phyloP scores from a whole-genome alignment of 169 alveolate species.

The Eimeria tenella region DNA sequence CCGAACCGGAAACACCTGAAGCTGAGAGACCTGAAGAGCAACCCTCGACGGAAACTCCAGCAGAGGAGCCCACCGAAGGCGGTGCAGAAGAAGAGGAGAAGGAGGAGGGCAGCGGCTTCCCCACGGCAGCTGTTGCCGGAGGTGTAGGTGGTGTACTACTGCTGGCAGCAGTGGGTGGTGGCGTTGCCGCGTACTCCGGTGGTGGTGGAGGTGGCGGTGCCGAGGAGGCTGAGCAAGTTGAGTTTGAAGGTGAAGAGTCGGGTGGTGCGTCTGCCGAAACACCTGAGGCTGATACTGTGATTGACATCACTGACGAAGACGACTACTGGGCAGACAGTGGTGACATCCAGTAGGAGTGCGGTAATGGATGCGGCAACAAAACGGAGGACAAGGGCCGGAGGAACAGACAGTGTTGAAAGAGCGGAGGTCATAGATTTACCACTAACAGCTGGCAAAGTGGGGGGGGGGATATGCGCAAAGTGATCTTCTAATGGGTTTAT shows the following conservation, averaged over 20 bases:
- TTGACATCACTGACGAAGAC: constrained; percentile 40
- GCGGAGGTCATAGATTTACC: no score
- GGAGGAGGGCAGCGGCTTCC: constrained; percentile 45
- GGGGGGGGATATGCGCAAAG: no score
- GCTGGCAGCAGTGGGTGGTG: constrained; percentile 35
- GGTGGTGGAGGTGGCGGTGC: constrained; percentile 45
- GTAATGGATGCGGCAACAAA: not conserved
- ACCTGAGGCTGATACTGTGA: constrained; percentile 48
- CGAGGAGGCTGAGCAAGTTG: constrained; percentile 54
- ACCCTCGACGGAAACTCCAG: not conserved
- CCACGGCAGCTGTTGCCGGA: constrained; percentile 48
- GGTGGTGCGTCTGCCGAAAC: constrained; percentile 44
- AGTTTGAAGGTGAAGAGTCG: constrained; percentile 32
- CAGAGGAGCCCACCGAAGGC: not conserved
- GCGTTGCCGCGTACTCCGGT: constrained; percentile 5
- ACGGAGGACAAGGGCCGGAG: not conserved
- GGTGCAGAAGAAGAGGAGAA: constrained; percentile 12
- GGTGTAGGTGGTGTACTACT: constrained; percentile 54
- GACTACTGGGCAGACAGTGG: constrained; percentile 66
- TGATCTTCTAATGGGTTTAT: no score
- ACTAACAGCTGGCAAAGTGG: no score
- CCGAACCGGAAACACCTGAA: not conserved
- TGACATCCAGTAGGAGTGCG: not conserved
- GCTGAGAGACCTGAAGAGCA: not conserved
- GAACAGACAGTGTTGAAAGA: not conserved